These are phyloP conservation scores for Sporothrix euskadiensis DNA, from an alignment of 2,329 filamentous ascomycete species.

Conservation along the genomic window DNA sequence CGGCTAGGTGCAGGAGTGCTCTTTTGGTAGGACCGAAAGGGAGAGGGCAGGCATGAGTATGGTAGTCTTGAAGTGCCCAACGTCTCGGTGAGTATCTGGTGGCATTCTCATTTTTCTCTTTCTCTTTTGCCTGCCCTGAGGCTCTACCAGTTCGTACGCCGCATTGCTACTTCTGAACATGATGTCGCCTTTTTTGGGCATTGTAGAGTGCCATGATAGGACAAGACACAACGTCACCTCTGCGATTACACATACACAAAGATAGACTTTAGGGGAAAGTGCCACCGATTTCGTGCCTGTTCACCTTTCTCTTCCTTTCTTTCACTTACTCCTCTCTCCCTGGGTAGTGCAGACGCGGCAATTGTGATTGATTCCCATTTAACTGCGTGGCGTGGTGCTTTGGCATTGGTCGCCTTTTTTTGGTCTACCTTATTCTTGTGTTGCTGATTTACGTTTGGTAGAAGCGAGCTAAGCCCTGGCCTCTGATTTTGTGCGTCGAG, in stretches of 20 bases:
- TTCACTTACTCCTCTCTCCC: neutral
- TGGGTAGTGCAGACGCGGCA: slow-evolving; percentile 14
- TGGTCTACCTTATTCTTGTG: neutral
- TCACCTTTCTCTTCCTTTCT: neutral
- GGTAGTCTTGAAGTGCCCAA: neutral
- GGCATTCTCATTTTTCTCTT: neutral
- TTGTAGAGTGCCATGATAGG: neutral
- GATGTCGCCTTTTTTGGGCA: neutral
- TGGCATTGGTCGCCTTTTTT: slow-evolving; percentile 13
- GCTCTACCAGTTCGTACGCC: neutral
- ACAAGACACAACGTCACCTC: slow-evolving; percentile 18
- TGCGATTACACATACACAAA: slow-evolving; percentile 18
- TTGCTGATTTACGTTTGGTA: neutral
- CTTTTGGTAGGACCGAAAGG: slow-evolving; percentile 19
- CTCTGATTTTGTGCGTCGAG: neutral
- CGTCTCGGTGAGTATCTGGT: neutral
- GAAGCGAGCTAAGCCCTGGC: neutral
- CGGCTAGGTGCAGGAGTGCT: neutral
- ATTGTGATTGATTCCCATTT: neutral
- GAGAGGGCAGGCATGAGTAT: neutral
- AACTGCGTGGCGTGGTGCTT: slow-evolving; percentile 9
- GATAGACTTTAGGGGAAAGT: neutral
- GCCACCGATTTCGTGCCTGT: neutral
- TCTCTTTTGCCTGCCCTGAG: neutral
- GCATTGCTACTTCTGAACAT: neutral